Percentiles rank a stretch among this genome's conserved stretches.
These are phyloP conservation scores for Saturnispora mendoncae DNA, from an alignment of 805 yeast species.

Conservation along the genomic window DNA sequence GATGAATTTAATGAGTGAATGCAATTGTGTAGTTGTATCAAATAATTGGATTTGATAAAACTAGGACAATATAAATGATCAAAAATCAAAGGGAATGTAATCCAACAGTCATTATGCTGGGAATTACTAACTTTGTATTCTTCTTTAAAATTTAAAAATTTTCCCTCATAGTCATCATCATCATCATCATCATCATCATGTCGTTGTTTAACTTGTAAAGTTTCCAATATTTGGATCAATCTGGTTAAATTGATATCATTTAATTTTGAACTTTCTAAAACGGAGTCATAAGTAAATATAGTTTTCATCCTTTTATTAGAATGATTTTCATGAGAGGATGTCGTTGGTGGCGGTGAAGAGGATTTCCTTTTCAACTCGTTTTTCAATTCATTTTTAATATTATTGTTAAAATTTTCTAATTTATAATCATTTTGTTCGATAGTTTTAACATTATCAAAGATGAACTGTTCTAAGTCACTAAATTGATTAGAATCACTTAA, in stretches of 20 bases:
- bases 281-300: background rate
- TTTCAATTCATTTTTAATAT: background rate
- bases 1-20: background rate
- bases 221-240: background rate
- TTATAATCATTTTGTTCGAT: background rate
- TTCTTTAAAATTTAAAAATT: too few relatives aligned
- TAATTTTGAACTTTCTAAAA: background rate
- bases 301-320: background rate
- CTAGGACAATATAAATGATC: background rate
- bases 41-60: constrained; percentile 1
- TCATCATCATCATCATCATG: too few relatives aligned
- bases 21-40: constrained; percentile 1
- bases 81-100: background rate
- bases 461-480: background rate
- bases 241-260: background rate
- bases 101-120: constrained; percentile 2
- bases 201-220: too few relatives aligned
- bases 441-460: background rate
- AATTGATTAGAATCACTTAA: background rate
- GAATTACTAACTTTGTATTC: too few relatives aligned
- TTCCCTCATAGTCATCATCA: too few relatives aligned
- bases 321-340: too few relatives aligned
- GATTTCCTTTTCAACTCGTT: background rate
- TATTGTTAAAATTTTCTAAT: background rate
- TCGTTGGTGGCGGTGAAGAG: too few relatives aligned